Percentiles rank a stretch among this genome's conserved stretches.
Conservation (phyloP, 345 rosid species). For the Erodium maritimum region DNA sequence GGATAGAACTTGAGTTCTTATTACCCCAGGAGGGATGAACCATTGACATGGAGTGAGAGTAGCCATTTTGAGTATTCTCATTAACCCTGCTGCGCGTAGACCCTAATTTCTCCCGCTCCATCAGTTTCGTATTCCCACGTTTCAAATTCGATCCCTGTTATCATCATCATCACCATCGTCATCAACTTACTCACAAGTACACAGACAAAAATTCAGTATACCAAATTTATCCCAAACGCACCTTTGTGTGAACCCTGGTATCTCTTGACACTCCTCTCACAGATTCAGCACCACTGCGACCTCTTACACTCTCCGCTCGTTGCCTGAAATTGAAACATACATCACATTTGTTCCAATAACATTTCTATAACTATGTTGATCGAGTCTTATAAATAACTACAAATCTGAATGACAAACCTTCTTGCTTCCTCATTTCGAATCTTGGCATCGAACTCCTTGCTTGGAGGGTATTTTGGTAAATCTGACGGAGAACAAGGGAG, state of each 20-base stretch:
- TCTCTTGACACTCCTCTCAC: constrained; percentile 54
- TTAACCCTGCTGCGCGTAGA: constrained; percentile 27
- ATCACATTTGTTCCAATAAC: not conserved
- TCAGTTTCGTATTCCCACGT: constrained; percentile 26
- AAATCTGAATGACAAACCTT: constrained; percentile 25
- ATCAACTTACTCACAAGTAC: not conserved
- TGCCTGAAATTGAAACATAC: constrained; percentile 30
- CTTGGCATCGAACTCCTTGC: constrained; percentile 72
- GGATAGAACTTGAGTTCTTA: constrained; percentile 19
- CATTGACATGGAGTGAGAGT: constrained; percentile 31
- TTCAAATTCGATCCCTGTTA: constrained; percentile 20
- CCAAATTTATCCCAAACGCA: not conserved
- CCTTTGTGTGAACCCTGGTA: constrained; percentile 11
- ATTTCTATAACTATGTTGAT: no score
- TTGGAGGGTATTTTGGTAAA: constrained; percentile 67
- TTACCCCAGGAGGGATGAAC: constrained; percentile 36
- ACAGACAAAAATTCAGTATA: not conserved
- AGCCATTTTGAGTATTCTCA: constrained; percentile 12
- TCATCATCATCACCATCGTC: no score
- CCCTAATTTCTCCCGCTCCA: no score
- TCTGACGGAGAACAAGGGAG: constrained; percentile 52
- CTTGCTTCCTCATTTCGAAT: constrained; percentile 43
- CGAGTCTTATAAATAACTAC: not conserved
- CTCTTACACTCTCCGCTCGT: constrained; percentile 45
- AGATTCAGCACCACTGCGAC: constrained; percentile 47